phyloP scores from a whole-genome alignment of 352 stramenopile genomes.

The Pythium sp. region DNA sequence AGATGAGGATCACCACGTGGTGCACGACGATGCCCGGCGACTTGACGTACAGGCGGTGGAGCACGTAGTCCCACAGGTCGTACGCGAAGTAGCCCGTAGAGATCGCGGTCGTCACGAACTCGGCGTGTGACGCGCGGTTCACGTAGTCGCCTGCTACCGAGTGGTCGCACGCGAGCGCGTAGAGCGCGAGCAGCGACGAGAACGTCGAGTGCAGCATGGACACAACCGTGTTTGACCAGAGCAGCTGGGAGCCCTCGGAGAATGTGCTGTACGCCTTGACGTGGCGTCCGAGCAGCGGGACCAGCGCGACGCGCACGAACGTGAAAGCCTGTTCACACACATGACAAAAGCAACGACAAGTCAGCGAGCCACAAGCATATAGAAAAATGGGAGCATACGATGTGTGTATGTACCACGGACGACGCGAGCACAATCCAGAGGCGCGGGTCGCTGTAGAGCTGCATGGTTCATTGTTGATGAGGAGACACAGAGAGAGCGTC shows the following conservation, averaged over 20 bases:
- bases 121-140: constrained; percentile 28
- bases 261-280: constrained; percentile 51
- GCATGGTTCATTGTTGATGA: background rate
- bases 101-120: constrained; percentile 57
- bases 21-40: constrained; percentile 64
- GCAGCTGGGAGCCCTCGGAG: constrained; percentile 38
- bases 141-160: constrained; percentile 48
- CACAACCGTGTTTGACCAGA: constrained; percentile 75
- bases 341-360: background rate
- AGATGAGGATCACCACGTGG: constrained; percentile 78
- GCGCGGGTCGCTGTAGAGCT: constrained; percentile 57
- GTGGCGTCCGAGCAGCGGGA: constrained; percentile 32
- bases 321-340: constrained; percentile 38
- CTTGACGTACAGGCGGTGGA: constrained; percentile 73
- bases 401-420: constrained; percentile 39
- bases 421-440: constrained; percentile 65
- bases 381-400: background rate
- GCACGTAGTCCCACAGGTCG: constrained; percentile 75
- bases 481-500: background rate
- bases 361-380: background rate
- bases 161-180: constrained; percentile 44
- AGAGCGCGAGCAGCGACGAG: constrained; percentile 54
- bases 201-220: constrained; percentile 67
- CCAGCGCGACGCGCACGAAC: constrained; percentile 33
- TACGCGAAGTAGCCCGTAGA: constrained; percentile 84